phyloP scores from a whole-genome alignment of 768 basidiomycete genomes.

The Amyloporia xantha region DNA sequence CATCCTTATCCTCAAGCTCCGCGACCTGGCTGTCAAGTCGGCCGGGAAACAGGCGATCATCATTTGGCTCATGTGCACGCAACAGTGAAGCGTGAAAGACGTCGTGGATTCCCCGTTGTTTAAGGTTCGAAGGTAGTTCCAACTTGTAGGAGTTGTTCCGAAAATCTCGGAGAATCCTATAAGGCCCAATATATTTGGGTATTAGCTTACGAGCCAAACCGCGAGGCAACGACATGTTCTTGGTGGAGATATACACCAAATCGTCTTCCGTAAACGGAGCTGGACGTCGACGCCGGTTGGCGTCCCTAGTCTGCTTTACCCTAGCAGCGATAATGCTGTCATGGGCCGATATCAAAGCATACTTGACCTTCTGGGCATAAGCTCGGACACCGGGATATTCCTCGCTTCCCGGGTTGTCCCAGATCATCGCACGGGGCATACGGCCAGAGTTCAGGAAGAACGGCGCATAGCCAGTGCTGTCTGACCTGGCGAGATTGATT shows the following conservation, averaged over 20 bases:
- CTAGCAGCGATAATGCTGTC: slow-evolving; percentile 31
- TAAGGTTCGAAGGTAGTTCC: slow-evolving; percentile 24
- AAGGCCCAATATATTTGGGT: slow-evolving; percentile 36
- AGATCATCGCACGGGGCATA: slow-evolving; percentile 21
- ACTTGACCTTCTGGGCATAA: slow-evolving; percentile 21
- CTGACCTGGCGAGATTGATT: slow-evolving; percentile 26
- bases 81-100: slow-evolving; percentile 32
- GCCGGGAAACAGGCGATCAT: slow-evolving; percentile 33
- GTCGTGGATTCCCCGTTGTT: slow-evolving; percentile 22
- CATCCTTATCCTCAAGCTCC: slow-evolving; percentile 15
- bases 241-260: slow-evolving; percentile 31
- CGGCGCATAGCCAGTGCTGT: slow-evolving; percentile 30
- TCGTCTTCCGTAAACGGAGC: slow-evolving; percentile 19
- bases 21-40: slow-evolving; percentile 18
- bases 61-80: slow-evolving; percentile 22
- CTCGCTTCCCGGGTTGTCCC: slow-evolving; percentile 13
- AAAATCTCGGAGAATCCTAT: slow-evolving; percentile 18
- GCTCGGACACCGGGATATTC: slow-evolving; percentile 20
- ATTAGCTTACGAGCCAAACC: slow-evolving; percentile 28
- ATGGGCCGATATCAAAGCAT: slow-evolving; percentile 27
- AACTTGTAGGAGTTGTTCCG: slow-evolving; percentile 23
- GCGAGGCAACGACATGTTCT: slow-evolving; percentile 30
- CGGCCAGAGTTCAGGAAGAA: slow-evolving; percentile 23
- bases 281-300: slow-evolving; percentile 20
- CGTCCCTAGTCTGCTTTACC: slow-evolving; percentile 24